Base-by-base conservation (phyloP, 495 filamentous ascomycete genomes). In the Lentithecium fluviatile region DNA sequence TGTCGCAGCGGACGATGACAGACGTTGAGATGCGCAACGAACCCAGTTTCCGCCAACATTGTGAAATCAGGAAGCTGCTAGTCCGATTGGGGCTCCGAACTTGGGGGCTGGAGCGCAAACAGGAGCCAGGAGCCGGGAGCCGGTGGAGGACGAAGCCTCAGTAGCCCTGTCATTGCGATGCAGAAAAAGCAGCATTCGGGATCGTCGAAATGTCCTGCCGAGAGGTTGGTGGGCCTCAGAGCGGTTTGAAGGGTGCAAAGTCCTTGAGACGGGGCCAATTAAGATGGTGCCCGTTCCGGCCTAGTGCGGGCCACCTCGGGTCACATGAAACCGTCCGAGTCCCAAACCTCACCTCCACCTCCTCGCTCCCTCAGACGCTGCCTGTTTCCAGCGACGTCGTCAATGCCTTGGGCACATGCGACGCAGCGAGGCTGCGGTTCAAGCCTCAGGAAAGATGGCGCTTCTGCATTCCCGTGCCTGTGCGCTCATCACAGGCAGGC, bases 331-430 rank as follows among this genome's bases (percentile, higher is more conserved):
- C 63, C 43, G 15, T 25, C 19, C 24, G 2, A 49, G 60, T 60
- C 46, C 64, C 60, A 68, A 12, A 23, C 50, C 46, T n/a, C 12
- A 29, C 54, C 53, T 56, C 59, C 59, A 52, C 58, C 51, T 62
- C 52, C 58, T 48, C 26, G 20, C 3, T 11, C 54, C 53, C 45
- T 64, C 60, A 62, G 54, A 69, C 66, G 40, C 45, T 15, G 37
- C 52, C 65, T 42, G 62, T 65, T 65, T 69, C 62, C 65, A 55
- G 53, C 62, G 32, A 24, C 56, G 40, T 51, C 17, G 12, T 53
- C 66, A 61, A 69, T 65, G 62, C 61, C 66, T 69, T 58, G 53
- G 42, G 17, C 62, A 55, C 11, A 20, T 53, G 50, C 26, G 13
- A 42, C 29, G 6, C 56, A 49, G 54, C 38, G 54, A 29, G 26